phyloP scores from a whole-genome alignment of 1,284 basidiomycete species.

The Erythrobasidium hasegawianum region DNA sequence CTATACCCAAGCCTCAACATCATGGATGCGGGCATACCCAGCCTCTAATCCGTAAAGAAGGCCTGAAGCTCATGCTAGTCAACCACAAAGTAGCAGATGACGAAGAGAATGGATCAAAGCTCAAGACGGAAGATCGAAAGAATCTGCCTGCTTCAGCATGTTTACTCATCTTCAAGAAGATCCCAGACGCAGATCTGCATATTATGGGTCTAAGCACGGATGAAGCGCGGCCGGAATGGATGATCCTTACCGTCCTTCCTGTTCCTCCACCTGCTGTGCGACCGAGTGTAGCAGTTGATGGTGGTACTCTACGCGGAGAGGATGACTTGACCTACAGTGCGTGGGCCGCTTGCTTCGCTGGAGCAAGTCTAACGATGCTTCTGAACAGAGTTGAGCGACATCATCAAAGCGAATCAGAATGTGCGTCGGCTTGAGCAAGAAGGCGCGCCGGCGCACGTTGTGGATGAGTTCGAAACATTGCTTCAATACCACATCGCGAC shows the following conservation, averaged over 20 bases:
- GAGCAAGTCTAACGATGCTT: background rate
- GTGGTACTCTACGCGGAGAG: slow-evolving; percentile 91
- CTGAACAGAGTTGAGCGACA: slow-evolving; percentile 74
- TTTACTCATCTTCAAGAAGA: slow-evolving; percentile 81
- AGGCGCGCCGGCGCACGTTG: slow-evolving; percentile 92
- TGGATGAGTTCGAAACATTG: slow-evolving; percentile 92
- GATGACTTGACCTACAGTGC: slow-evolving; percentile 92
- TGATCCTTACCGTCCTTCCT: slow-evolving; percentile 96
- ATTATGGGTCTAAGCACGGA: slow-evolving; percentile 90
- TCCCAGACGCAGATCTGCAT: slow-evolving; percentile 82
- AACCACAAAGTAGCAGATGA: slow-evolving; percentile 91
- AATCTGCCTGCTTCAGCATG: slow-evolving; percentile 40
- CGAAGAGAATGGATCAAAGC: slow-evolving; percentile 53
- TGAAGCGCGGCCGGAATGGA: slow-evolving; percentile 98
- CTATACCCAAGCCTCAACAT: slow-evolving; percentile 53
- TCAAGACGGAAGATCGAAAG: slow-evolving; percentile 33
- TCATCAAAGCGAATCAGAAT: slow-evolving; percentile 91
- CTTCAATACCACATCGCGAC: slow-evolving; percentile 98
- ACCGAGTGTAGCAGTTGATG: slow-evolving; percentile 93
- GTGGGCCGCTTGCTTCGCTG: background rate
- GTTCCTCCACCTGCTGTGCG: slow-evolving; percentile 97
- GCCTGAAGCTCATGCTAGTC: slow-evolving; percentile 90
- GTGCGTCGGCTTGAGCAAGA: slow-evolving; percentile 92
- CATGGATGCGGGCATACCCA: slow-evolving; percentile 94
- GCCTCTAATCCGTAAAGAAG: slow-evolving; percentile 89